These are phyloP conservation scores for Selenicereus undatus DNA, from an alignment of 148 eudicot genomes.

Conservation along the genomic window DNA sequence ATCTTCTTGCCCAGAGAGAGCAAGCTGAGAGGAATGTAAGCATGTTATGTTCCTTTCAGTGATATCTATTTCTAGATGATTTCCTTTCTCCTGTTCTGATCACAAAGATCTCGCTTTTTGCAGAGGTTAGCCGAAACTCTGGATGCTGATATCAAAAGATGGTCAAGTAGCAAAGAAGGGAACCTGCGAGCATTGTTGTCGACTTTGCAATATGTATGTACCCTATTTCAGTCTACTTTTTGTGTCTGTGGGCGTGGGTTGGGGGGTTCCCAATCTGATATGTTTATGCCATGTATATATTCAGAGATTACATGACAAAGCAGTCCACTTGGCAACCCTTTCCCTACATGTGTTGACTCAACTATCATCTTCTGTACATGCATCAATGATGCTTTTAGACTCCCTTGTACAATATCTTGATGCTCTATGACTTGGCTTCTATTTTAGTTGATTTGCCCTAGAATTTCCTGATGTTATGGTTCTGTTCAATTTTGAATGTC, in stretches of 20 bases:
- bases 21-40: constrained; percentile 87
- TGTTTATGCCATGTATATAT: not conserved
- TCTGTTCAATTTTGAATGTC: not conserved
- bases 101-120: constrained; percentile 13
- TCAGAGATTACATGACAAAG: not conserved
- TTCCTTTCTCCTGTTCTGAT: not conserved
- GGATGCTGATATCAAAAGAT: constrained; percentile 92
- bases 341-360: not conserved
- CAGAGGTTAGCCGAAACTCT: constrained; percentile 92
- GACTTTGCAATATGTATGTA: constrained; percentile 90
- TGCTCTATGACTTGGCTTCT: not conserved
- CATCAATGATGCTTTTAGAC: not conserved
- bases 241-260: not conserved
- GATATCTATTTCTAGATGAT: constrained; percentile 9
- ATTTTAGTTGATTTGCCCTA: not conserved
- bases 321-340: not conserved
- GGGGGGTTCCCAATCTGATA: not conserved
- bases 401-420: not conserved
- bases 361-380: not conserved
- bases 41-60: not conserved
- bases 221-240: not conserved
- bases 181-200: constrained; percentile 94
- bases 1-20: constrained; percentile 78
- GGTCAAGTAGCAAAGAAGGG: constrained; percentile 97
- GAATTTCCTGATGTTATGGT: not conserved